Conservation (phyloP, 2,329 filamentous ascomycete species). For the Paracorniculantispora psalliotae region DNA sequence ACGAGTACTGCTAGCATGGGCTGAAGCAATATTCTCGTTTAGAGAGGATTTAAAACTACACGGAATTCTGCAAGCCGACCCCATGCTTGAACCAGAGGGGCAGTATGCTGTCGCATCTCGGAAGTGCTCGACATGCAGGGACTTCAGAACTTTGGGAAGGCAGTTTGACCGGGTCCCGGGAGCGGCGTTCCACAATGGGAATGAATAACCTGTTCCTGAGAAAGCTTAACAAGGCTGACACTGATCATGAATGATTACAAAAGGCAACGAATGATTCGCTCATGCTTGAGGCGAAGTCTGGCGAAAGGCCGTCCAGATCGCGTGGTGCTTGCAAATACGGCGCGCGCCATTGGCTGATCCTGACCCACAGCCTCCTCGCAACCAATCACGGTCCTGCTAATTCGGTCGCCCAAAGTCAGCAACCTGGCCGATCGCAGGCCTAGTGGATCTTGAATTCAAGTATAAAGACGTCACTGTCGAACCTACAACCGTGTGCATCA, state of each 20-base stretch:
- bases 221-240: background rate
- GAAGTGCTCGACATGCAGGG: no score
- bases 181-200: background rate
- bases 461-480: slow-evolving; percentile 13
- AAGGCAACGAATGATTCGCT: slow-evolving; percentile 3
- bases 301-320: background rate
- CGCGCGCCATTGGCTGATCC: background rate
- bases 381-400: slow-evolving; percentile 4
- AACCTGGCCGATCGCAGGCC: background rate
- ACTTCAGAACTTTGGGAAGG: no score
- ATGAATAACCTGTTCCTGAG: background rate
- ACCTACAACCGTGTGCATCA: background rate
- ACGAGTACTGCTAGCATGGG: no score
- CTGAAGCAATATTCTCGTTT: no score
- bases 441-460: slow-evolving; percentile 7
- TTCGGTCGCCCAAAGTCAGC: slow-evolving; percentile 1
- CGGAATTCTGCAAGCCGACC: no score
- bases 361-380: background rate
- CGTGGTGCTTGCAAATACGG: slow-evolving; percentile 10
- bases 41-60: no score
- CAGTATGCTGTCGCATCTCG: background rate
- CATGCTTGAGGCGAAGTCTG: background rate
- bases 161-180: background rate
- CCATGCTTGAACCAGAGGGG: slow-evolving; percentile 5
- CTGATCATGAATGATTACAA: background rate